Evolutionary conservation across 352 stramenopile species (phyloP).

Genomic region (Hyaloperonospora arabidopsidis): DNA sequence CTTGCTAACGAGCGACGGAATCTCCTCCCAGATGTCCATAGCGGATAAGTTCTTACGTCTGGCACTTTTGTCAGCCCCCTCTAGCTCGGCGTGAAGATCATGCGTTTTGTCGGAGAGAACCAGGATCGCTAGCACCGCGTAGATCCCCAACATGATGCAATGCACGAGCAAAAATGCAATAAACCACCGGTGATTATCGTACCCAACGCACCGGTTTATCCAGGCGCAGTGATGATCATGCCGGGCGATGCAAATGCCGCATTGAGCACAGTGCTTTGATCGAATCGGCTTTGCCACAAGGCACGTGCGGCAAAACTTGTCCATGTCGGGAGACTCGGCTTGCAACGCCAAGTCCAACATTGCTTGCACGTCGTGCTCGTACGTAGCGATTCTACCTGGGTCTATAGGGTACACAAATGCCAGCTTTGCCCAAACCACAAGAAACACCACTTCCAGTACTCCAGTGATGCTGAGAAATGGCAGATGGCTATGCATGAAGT

Average conservation of each 20-base stretch:
- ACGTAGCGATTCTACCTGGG: slow-evolving; percentile 43
- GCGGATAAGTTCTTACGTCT: slow-evolving; percentile 25
- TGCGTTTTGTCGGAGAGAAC: slow-evolving; percentile 35
- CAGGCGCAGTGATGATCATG: slow-evolving; percentile 85
- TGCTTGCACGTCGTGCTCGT: slow-evolving; percentile 41
- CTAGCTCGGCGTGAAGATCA: slow-evolving; percentile 26
- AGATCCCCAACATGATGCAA: slow-evolving; percentile 38
- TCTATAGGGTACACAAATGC: slow-evolving; percentile 52
- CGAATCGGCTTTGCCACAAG: slow-evolving; percentile 62
- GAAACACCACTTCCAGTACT: slow-evolving; percentile 38
- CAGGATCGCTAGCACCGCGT: slow-evolving; percentile 38
- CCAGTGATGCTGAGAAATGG: slow-evolving; percentile 37
- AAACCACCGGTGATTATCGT: slow-evolving; percentile 73
- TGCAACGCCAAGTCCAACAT: slow-evolving; percentile 44
- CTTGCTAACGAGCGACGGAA: slow-evolving; percentile 42
- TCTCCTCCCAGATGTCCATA: slow-evolving; percentile 52
- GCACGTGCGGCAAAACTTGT: slow-evolving; percentile 64
- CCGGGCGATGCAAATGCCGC: slow-evolving; percentile 69
- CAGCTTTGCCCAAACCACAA: slow-evolving; percentile 43
- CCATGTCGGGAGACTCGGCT: slow-evolving; percentile 34
- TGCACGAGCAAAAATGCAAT: slow-evolving; percentile 72
- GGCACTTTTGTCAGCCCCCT: slow-evolving; percentile 14
- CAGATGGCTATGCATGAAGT: slow-evolving; percentile 25
- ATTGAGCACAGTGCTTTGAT: slow-evolving; percentile 76
- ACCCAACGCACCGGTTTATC: slow-evolving; percentile 82